Base-by-base conservation (phyloP, 2,329 filamentous ascomycete species). In the Paradendryphiella salina region DNA sequence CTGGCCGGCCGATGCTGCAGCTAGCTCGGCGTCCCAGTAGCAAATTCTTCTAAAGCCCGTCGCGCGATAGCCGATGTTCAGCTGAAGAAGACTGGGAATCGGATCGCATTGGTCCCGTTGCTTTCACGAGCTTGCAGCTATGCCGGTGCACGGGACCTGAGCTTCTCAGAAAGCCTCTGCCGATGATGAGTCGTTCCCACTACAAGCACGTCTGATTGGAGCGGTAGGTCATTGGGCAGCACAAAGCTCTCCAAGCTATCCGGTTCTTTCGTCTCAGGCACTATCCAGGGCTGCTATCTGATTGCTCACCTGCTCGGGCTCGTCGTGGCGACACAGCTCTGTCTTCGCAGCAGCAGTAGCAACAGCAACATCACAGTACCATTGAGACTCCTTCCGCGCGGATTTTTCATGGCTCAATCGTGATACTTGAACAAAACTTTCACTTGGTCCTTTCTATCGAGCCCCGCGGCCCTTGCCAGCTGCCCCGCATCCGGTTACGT, bases 181-280 rank as follows among this genome's bases (percentile, higher is more conserved):
- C 46, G 51, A 52, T 50, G 41, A 54, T 51, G 50, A 54, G 46
- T 45, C 45, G 50, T 21, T 26, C 28, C 32, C 34, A 28, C 32
- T n/a, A 35, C 29, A 32, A 42, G 29, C 41, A 29, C 43, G 23
- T 56, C 46, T 52, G 39, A 52, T 52, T 52, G 50, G 50, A 49
- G 35, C 45, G 20, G 36, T 35, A 55, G 49, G 52, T 44, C 52
- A 52, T 55, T 51, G 49, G 46, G 56, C 46, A 53, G 46, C 39
- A 48, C 49, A 36, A 39, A 56, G 42, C 41, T 49, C 50, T 43
- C 44, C 38, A 38, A 48, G 33, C 49, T 48, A 41, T 41, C 46
- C 34, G 46, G 44, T 43, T 52, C 49, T 31, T 33, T 52, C 44
- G 49, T 46, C 49, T 31, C 49, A 52, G 41, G 31, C 32, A 37